Percentiles rank a stretch among this genome's conserved stretches.
These are phyloP conservation scores for Gaeumannomyces tritici DNA, from an alignment of 2,329 filamentous ascomycete species.

Conservation along the genomic window DNA sequence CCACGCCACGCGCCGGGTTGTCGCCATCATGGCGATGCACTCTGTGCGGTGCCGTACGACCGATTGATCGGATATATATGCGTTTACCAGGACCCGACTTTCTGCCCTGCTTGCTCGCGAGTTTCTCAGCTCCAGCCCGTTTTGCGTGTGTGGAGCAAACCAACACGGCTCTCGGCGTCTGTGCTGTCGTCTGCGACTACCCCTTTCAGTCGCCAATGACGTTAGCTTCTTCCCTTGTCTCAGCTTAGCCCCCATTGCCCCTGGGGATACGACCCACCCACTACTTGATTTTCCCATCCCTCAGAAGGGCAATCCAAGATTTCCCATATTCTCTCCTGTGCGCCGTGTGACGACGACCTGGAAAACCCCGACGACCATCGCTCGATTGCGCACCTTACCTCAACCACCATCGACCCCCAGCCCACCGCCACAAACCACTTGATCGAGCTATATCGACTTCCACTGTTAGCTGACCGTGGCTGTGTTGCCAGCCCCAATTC, in stretches of 20 bases:
- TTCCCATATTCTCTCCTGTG: not conserved
- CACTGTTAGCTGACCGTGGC: not conserved
- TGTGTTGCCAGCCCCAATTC: not conserved
- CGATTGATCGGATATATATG: not conserved
- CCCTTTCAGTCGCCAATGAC: not conserved
- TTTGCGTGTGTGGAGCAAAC: not conserved
- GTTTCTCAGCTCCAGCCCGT: not conserved
- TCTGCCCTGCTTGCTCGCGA: not conserved
- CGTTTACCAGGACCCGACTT: not conserved
- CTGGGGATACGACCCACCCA: not conserved
- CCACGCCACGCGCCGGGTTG: too few relatives aligned
- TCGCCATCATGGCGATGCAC: not conserved
- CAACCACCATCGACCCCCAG: not conserved
- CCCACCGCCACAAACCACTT: too few relatives aligned
- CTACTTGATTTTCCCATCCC: not conserved
- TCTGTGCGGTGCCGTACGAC: not conserved
- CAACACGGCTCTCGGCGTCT: not conserved
- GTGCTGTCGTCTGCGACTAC: not conserved
- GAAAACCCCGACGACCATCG: not conserved
- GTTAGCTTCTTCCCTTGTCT: not conserved
- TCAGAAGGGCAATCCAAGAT: not conserved
- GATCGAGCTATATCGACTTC: not conserved
- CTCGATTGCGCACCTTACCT: not conserved
- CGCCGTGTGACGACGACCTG: not conserved
- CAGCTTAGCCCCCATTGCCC: not conserved